Base-by-base conservation (phyloP, 2,329 filamentous ascomycete genomes). In the Cladophialophora bantiana region DNA sequence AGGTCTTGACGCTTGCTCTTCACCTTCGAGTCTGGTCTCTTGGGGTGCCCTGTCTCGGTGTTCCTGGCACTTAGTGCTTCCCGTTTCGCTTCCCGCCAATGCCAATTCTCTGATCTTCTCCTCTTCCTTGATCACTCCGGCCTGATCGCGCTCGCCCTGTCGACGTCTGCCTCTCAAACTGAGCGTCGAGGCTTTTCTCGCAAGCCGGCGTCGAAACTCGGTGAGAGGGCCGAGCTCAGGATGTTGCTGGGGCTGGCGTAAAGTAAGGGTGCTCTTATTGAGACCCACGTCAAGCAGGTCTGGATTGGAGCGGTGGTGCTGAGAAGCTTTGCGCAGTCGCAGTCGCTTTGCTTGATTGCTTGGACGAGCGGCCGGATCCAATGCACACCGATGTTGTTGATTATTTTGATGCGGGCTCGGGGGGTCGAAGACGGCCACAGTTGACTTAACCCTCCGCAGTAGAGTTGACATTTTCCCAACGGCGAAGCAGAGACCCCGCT, bases 401-500 rank as follows among this genome's bases (percentile, higher is more conserved):
- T 35, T 48, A 54, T 48, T 48, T 61, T 61, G 48, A 32, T 18
- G 18, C 26, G 26, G 26, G 26, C 26, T 26, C 26, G 26, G 26
- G 2, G 48, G 38, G 48, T 61, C 59, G n/a, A 36, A 54, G 18
- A 53, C 59, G 48, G 50, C 48, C 12, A 69, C 62, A 52, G 67
- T 69, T 12, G 70, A 72, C 54, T 55, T 70, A 66, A 68, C 64
- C 59, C 62, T 70, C 66, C 71, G 71, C 70, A 71, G 66, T 68
- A 70, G 60, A 57, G 67, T 61, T 13, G 68, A 65, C 68, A 70
- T 70, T n/a, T 53, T 57, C n/a, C 45, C 45, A 18, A 50, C 45
- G 45, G 45, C 10, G 45, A 50, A 50, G 45, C 45, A 50, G 45
- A 50, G 4, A 15, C 2, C 7, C 45, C 45, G 26, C 18, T 40